phyloP scores from a whole-genome alignment of 805 yeast genomes.

The Sugiyamaella smithiae region DNA sequence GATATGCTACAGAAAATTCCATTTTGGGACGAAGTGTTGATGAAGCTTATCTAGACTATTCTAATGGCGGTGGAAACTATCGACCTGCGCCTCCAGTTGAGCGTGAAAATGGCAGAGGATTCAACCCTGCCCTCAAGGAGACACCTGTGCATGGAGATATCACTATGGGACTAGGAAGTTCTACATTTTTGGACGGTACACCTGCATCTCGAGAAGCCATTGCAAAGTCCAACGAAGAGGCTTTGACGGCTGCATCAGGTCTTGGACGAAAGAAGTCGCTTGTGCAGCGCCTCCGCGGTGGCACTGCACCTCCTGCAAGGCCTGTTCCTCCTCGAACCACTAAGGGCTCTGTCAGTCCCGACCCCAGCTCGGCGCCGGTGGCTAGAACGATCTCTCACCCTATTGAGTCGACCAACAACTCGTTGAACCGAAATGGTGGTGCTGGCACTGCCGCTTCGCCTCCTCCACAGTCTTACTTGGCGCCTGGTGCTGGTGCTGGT shows the following conservation, averaged over 20 bases:
- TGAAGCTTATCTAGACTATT: slow-evolving; percentile 42
- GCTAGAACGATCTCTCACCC: slow-evolving; percentile 22
- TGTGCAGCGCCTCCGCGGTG: slow-evolving; percentile 56
- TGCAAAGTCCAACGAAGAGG: slow-evolving; percentile 29
- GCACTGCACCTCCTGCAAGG: slow-evolving; percentile 24
- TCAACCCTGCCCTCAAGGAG: slow-evolving; percentile 68
- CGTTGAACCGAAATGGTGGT: slow-evolving; percentile 6
- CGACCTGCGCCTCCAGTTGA: slow-evolving; percentile 6
- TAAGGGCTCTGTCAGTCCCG: slow-evolving; percentile 9
- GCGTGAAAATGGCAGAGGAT: slow-evolving; percentile 27
- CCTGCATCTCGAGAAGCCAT: slow-evolving; percentile 68
- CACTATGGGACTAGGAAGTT: slow-evolving; percentile 84
- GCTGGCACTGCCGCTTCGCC: slow-evolving; percentile 15
- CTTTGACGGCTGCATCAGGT: slow-evolving; percentile 40
- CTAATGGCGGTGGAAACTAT: slow-evolving; percentile 16
- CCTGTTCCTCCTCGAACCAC: slow-evolving; percentile 6
- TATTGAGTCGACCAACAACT: slow-evolving; percentile 2
- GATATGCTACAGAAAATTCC: slow-evolving; percentile 52
- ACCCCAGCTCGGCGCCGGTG: slow-evolving; percentile 14
- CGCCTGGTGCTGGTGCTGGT: neutral
- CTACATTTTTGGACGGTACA: slow-evolving; percentile 93
- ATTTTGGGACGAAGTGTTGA: slow-evolving; percentile 71
- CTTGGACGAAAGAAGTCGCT: slow-evolving; percentile 82
- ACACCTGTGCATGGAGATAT: slow-evolving; percentile 80
- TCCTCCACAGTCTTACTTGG: neutral